phyloP scores from a whole-genome alignment of 176 grass and related monocot genomes.

The Aegilops umbellulata region DNA sequence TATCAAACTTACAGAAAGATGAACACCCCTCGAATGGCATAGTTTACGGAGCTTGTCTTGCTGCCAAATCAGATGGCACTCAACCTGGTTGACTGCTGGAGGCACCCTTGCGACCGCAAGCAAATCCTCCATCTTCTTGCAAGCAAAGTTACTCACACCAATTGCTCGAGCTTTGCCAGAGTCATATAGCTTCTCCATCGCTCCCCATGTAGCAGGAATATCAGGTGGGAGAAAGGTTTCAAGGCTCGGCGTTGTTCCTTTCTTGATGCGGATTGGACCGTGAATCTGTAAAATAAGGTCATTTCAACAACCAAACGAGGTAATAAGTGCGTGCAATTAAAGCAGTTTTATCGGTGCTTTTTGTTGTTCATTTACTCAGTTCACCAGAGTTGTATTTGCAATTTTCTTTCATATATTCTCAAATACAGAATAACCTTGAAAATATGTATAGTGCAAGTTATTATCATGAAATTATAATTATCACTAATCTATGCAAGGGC shows the following conservation, averaged over 20 bases:
- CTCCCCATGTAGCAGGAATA: conserved; percentile 50
- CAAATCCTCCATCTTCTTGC: conserved; percentile 33
- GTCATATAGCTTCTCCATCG: conserved; percentile 50
- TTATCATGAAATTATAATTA: neutral
- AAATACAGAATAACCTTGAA: no score
- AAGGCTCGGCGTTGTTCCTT: conserved; percentile 25
- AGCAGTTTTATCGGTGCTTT: neutral
- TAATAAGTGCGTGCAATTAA: neutral
- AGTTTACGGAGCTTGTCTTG: conserved; percentile 38
- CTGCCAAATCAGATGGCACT: no score
- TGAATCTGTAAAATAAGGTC: conserved; percentile 37
- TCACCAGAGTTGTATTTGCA: no score
- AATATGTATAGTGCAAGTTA: neutral
- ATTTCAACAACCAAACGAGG: conserved; percentile 8
- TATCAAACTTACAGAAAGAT: conserved; percentile 53
- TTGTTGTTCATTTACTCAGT: no score
- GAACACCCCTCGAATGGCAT: conserved; percentile 44
- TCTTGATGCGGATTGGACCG: conserved; percentile 34
- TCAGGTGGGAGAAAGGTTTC: conserved; percentile 42
- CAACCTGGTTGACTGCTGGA: no score
- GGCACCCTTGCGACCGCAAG: neutral
- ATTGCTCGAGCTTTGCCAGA: conserved; percentile 52
- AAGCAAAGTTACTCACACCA: conserved; percentile 56
- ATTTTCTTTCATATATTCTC: no score
- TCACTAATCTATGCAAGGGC: neutral